Base-by-base conservation (phyloP, 768 basidiomycete species). In the Pleurotus djamor region DNA sequence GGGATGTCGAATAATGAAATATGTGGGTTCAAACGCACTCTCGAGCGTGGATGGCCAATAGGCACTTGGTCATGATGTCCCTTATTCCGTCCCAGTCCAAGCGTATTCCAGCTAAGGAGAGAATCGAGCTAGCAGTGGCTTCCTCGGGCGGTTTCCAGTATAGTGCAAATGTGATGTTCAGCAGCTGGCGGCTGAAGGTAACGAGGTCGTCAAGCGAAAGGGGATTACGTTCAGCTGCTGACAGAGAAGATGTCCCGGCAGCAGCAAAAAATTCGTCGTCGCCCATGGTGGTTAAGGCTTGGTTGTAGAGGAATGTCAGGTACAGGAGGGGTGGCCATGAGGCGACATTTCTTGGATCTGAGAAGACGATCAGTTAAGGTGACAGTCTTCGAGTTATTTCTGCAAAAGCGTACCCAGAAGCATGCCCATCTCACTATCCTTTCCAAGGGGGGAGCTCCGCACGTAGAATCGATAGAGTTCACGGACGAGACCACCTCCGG, bases 201-300 rank as follows among this genome's bases (percentile, higher is more conserved):
- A 79, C 74, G 17, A 98, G 79, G 63, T 98, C 97, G 65, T 96
- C 93, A 6, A 96, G 69, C 0, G 80, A 78, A 1, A 98, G 80
- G 0, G 95, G 91, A 62, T 95, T 96, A 16, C 87, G 76, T n/a
- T 77, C 68, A 4, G 74, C 66, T 17, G 65, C 59, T 32, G 48
- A 45, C 54, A 34, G 63, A 49, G 67, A 43, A 6, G 72, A 63
- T 8, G 66, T 67, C 36, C 3, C 16, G 0, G 38, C 16, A n/a
- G 6, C 44, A 0, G 86, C 83, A 69, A 97, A 97, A 76, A 98
- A 98, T 69, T 98, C 97, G 72, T 98, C 96, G 65, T 99, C 97
- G 1, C 92, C 92, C 82, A 98, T 92, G 0, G 94, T 94, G 35
- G 94, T 78, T 35, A 98, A 81, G 1, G 87, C 83, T 60, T 96